A percentile compares a stretch with the other conserved stretches of the same genome.
These are phyloP conservation scores for Entrophospora sp. DNA, from an alignment of 192 early-diverging fungal species.

Conservation along the genomic window DNA sequence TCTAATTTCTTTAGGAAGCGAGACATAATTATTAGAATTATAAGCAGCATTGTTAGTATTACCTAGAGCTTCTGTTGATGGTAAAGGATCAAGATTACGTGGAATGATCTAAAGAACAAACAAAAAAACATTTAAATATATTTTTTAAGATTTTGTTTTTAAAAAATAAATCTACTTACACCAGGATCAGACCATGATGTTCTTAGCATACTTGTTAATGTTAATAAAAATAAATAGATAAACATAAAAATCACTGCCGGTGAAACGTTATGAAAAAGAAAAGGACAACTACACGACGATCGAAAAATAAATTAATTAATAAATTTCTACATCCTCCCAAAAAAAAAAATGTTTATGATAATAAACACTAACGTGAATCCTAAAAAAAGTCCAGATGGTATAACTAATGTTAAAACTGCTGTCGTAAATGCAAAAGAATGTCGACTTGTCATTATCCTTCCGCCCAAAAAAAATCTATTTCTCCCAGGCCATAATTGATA, in stretches of 20 bases:
- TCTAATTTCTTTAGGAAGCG: slow-evolving; percentile 40
- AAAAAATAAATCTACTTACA: slow-evolving; percentile 20
- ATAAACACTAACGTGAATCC: slow-evolving; percentile 36
- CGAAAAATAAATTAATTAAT: neutral
- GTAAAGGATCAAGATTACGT: slow-evolving; percentile 4
- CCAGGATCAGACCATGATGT: slow-evolving; percentile 69
- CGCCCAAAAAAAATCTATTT: slow-evolving; percentile 49
- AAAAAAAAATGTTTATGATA: neutral
- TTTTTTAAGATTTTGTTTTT: too few relatives aligned
- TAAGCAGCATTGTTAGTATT: slow-evolving; percentile 28
- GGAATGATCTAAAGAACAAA: neutral
- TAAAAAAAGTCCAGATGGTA: slow-evolving; percentile 49
- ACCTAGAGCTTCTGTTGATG: slow-evolving; percentile 37
- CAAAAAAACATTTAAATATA: too few relatives aligned
- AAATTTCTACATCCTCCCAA: neutral
- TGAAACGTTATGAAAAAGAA: slow-evolving; percentile 46
- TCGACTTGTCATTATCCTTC: slow-evolving; percentile 54
- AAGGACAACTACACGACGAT: slow-evolving; percentile 44
- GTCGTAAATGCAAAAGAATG: slow-evolving; percentile 47
- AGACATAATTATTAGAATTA: slow-evolving; percentile 24
- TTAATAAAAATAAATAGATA: slow-evolving; percentile 47
- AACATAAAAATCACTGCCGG: slow-evolving; percentile 56
- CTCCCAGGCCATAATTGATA: slow-evolving; percentile 40
- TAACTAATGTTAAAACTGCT: slow-evolving; percentile 39
- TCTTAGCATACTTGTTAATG: slow-evolving; percentile 57